Conservation (phyloP, 306 rosid genomes). For the Glycine soja region DNA sequence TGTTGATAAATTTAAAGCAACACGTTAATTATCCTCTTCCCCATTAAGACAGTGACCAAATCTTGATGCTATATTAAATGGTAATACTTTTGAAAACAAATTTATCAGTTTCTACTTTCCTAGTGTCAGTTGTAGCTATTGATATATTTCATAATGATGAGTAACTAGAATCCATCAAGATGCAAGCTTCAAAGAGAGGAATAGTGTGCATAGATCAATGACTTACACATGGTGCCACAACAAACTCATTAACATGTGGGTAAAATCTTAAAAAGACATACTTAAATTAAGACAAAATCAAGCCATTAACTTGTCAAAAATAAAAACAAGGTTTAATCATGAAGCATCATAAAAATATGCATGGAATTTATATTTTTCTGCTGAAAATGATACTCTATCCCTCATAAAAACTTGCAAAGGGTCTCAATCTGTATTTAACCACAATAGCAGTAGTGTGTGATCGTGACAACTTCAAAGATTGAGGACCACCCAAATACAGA, state of each 20-base stretch:
- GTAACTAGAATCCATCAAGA: background rate
- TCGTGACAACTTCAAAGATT: conserved; percentile 4
- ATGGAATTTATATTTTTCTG: background rate
- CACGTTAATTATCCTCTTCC: conserved; percentile 11
- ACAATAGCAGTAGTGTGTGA: background rate
- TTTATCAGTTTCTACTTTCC: background rate
- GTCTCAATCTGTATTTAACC: background rate
- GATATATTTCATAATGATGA: conserved; percentile 16
- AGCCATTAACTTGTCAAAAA: background rate
- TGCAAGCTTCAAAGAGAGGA: conserved; percentile 33
- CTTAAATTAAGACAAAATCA: conserved; percentile 3
- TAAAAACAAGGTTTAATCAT: background rate
- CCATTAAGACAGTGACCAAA: background rate
- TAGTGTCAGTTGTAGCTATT: background rate
- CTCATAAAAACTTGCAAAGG: background rate
- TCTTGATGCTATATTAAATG: background rate
- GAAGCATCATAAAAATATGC: conserved; percentile 9
- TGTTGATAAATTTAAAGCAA: background rate
- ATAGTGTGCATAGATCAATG: background rate
- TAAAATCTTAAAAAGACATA: background rate
- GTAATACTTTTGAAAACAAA: conserved; percentile 21
- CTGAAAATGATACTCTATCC: background rate
- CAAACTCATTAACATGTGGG: background rate
- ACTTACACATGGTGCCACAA: background rate
- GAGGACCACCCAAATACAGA: background rate